A percentile compares a stretch with the other conserved stretches of the same genome.
These are phyloP conservation scores for Mesotaenium endlicherianum DNA, from an alignment of 139 green algal species.

Conservation along the genomic window DNA sequence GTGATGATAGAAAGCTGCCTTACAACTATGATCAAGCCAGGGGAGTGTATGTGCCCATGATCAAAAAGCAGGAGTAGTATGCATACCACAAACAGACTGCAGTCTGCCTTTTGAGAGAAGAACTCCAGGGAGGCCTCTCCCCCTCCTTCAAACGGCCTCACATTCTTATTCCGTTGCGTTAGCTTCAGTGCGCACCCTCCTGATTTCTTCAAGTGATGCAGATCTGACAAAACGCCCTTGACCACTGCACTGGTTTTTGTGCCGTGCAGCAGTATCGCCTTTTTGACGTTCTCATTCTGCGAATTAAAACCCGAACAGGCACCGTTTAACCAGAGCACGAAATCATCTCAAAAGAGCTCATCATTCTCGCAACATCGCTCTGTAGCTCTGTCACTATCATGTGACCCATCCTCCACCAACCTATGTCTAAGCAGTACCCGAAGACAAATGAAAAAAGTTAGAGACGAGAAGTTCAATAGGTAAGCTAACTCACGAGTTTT, in stretches of 20 bases:
- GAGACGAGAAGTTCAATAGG: no score
- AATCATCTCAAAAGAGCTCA: no score
- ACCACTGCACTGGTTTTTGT: slow-evolving; percentile 27
- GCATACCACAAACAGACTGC: slow-evolving; percentile 39
- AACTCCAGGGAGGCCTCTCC: slow-evolving; percentile 23
- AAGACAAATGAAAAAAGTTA: no score
- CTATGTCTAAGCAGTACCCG: no score
- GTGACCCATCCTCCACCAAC: no score
- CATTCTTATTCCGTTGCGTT: slow-evolving; percentile 17
- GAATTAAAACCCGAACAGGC: no score
- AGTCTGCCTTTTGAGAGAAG: slow-evolving; percentile 36
- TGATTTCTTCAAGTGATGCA: slow-evolving; percentile 37
- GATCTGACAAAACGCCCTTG: slow-evolving; percentile 40
- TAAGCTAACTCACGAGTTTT: no score
- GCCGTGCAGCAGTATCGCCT: slow-evolving; percentile 21
- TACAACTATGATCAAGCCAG: neutral
- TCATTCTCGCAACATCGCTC: no score
- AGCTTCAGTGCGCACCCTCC: slow-evolving; percentile 25
- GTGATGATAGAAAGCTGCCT: neutral
- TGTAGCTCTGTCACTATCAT: no score
- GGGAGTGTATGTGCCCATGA: neutral
- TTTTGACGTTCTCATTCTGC: slow-evolving; percentile 41
- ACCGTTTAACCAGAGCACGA: no score
- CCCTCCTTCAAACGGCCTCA: slow-evolving; percentile 39
- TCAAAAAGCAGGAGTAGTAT: neutral